Conservation (phyloP, 1,139 yeast species). For the Debaryomyces coudertii region DNA sequence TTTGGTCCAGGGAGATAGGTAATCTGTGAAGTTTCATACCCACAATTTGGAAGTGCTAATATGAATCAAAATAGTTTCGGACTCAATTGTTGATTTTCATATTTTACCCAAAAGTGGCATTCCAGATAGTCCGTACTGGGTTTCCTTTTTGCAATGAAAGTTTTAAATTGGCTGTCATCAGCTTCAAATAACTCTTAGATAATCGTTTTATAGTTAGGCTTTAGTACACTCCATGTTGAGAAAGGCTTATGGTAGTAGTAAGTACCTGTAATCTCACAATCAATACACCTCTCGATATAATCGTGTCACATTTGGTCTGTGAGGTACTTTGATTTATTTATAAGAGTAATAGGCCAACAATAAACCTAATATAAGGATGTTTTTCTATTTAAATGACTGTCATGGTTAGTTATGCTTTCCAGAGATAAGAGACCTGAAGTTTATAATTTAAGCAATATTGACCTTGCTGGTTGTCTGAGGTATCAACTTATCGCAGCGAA, state of each 20-base stretch:
- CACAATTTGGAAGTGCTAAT: background rate
- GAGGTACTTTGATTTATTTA: no score
- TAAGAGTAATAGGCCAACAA: no score
- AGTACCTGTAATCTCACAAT: background rate
- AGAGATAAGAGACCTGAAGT: no score
- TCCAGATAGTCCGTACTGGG: background rate
- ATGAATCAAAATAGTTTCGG: background rate
- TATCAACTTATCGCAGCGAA: no score
- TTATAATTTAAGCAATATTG: no score
- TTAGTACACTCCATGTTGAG: background rate
- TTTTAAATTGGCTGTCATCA: background rate
- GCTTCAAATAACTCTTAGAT: background rate
- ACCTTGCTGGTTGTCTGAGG: no score
- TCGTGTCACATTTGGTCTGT: no score
- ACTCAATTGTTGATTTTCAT: background rate
- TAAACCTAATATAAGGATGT: no score
- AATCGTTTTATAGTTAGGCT: background rate
- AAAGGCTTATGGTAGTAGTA: background rate
- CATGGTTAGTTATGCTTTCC: no score
- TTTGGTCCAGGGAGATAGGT: no score
- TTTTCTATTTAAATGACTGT: no score
- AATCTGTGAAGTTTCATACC: no score
- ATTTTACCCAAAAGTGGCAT: background rate
- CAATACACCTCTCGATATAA: background rate
- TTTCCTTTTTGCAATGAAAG: background rate